phyloP scores from a whole-genome alignment of 805 yeast genomes.

The Ogataea pini region DNA sequence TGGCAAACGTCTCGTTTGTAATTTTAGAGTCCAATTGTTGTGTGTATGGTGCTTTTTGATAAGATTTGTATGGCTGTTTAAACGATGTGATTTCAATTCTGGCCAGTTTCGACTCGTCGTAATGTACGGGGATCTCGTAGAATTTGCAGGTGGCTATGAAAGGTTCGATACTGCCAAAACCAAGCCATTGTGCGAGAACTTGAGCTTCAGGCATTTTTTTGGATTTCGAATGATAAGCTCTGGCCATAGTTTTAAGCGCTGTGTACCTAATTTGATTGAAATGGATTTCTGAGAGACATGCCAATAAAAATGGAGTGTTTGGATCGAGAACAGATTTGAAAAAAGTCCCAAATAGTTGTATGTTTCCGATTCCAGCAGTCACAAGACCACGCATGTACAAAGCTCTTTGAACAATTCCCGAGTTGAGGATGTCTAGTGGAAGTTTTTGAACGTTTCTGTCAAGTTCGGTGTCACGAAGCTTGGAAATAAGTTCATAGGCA shows the following conservation, averaged over 20 bases:
- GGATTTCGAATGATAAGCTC: conserved; percentile 68
- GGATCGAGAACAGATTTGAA: conserved; percentile 54
- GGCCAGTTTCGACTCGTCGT: conserved; percentile 33
- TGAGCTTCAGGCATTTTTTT: conserved; percentile 56
- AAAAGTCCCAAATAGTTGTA: conserved; percentile 62
- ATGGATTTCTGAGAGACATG: conserved; percentile 77
- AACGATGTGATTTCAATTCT: conserved; percentile 46
- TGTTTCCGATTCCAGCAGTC: conserved; percentile 64
- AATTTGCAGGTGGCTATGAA: conserved; percentile 58
- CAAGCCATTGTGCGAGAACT: conserved; percentile 51
- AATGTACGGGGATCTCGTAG: conserved; percentile 53
- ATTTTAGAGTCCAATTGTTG: conserved; percentile 43
- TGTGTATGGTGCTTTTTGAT: conserved; percentile 49
- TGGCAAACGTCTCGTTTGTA: conserved; percentile 29
- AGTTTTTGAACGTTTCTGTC: conserved; percentile 72
- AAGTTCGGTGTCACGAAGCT: conserved; percentile 79
- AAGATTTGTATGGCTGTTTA: conserved; percentile 32
- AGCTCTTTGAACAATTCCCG: conserved; percentile 67
- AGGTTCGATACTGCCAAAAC: conserved; percentile 64
- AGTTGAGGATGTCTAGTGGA: conserved; percentile 56
- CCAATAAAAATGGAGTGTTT: conserved; percentile 62
- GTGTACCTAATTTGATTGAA: conserved; percentile 76
- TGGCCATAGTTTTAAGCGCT: conserved; percentile 66
- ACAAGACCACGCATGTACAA: conserved; percentile 65
- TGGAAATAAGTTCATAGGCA: conserved; percentile 80